Base-by-base conservation (phyloP, 352 stramenopile genomes). In the Phytophthora meadii region DNA sequence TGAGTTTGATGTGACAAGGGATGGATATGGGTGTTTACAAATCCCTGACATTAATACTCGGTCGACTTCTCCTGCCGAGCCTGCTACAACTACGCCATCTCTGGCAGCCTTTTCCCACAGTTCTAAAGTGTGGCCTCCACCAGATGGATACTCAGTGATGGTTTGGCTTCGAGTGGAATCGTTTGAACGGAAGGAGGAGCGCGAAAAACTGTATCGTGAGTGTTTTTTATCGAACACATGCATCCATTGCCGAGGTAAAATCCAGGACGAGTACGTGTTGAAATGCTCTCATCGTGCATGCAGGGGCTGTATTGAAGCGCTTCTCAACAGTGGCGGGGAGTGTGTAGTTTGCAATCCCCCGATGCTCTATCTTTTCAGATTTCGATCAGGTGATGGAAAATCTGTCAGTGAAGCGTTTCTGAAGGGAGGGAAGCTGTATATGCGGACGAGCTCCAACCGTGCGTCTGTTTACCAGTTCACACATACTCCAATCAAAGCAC, bases 251-350 rank as follows among this genome's bases (percentile, higher is more conserved):
- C 51, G 67, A 15, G 59, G 70, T 2, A 52, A 54, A 8, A 59
- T 90, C 32, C 74, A 71, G 30, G 81, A 90, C 19, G 81, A 90
- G 27, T 63, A 58, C 1, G 57, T 75, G 40, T 56, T 93, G n/a
- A 93, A 93, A 60, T 93, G 84, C 42, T 91, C 82, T 0, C 84
- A 93, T 56, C 55, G 72, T 28, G 81, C 75, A 8, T 93, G 84
- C 11, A 74, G 76, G 25, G 71, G 66, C 4, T 93, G 84, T 27
- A 65, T 80, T 22, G 82, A 93, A 30, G 79, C 79, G 10, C 65
- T 93, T 17, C 22, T 79, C 0, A 84, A 76, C 46, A 75, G 54
- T 51, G 81, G 82, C 5, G 84, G 82, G 1, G 84, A 90, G 45
- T 93, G 84, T 39, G 74, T 85, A 7, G 75, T 90, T 41, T 93